Percentiles rank a stretch among this genome's conserved stretches.
Conservation (phyloP, 306 rosid genomes). For the Sindora glabra region DNA sequence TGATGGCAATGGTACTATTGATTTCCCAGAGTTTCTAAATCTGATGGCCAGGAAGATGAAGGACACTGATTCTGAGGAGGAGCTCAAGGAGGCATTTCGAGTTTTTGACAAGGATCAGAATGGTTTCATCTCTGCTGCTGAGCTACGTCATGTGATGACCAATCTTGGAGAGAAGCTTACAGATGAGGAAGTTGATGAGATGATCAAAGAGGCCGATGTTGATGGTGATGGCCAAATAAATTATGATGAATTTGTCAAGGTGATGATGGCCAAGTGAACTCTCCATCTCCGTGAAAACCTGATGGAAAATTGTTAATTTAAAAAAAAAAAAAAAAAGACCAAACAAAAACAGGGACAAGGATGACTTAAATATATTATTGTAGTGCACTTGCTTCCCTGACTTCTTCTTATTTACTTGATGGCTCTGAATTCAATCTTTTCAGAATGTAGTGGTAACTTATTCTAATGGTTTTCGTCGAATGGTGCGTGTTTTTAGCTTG, state of each 20-base stretch:
- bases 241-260: slow-evolving; percentile 76
- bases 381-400: slow-evolving; percentile 2
- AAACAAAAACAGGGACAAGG: background rate
- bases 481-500: too few relatives aligned
- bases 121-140: slow-evolving; percentile 86
- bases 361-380: slow-evolving; percentile 14
- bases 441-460: slow-evolving; percentile 15
- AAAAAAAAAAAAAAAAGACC: too few relatives aligned
- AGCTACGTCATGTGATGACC: slow-evolving; percentile 87
- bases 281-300: background rate
- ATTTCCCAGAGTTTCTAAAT: slow-evolving; percentile 50
- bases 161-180: slow-evolving; percentile 87
- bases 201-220: slow-evolving; percentile 79
- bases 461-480: too few relatives aligned
- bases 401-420: slow-evolving; percentile 19
- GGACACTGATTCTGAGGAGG: slow-evolving; percentile 85
- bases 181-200: slow-evolving; percentile 80
- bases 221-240: slow-evolving; percentile 90
- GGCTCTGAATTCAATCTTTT: slow-evolving; percentile 20
- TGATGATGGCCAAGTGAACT: slow-evolving; percentile 76
- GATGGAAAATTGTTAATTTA: slow-evolving; percentile 7
- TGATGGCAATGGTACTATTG: slow-evolving; percentile 53
- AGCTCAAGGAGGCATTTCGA: slow-evolving; percentile 75
- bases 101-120: slow-evolving; percentile 88
- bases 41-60: slow-evolving; percentile 59